Evolutionary conservation across 495 filamentous ascomycete genomes (phyloP).

Genomic region (Lentithecium fluviatile): DNA sequence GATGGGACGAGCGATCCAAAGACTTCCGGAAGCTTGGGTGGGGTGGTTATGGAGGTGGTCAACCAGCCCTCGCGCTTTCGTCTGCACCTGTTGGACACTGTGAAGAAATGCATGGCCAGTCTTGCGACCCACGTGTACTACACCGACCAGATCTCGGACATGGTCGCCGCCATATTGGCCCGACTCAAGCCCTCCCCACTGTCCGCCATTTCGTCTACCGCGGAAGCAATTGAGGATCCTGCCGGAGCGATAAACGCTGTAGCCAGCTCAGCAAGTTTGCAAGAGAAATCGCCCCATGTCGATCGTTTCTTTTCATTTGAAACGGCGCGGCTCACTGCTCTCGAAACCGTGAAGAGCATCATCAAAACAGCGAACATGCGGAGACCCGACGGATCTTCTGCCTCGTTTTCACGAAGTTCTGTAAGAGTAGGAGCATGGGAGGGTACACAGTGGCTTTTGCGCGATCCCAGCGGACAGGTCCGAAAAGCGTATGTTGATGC

Average conservation of each 20-base stretch:
- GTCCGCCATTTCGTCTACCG: conserved; percentile 42
- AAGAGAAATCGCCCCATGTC: conserved; percentile 46
- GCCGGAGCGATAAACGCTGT: conserved; percentile 40
- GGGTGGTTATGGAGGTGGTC: conserved; percentile 36
- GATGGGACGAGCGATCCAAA: not conserved
- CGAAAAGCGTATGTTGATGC: conserved; percentile 81
- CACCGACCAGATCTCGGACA: conserved; percentile 87
- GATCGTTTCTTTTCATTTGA: conserved; percentile 72
- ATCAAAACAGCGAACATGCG: conserved; percentile 72
- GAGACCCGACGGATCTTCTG: conserved; percentile 56
- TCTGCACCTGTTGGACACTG: conserved; percentile 58
- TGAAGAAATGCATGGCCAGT: conserved; percentile 76
- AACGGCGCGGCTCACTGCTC: conserved; percentile 69
- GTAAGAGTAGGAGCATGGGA: conserved; percentile 84
- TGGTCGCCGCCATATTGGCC: conserved; percentile 74
- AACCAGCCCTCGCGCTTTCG: conserved; percentile 48
- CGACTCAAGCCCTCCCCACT: conserved; percentile 66
- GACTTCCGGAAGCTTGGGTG: conserved; percentile 17
- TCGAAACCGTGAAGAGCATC: conserved; percentile 78
- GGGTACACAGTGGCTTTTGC: conserved; percentile 83
- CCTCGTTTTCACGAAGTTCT: conserved; percentile 64
- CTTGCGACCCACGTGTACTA: conserved; percentile 95
- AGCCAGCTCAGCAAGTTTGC: conserved; percentile 45
- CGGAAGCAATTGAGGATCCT: conserved; percentile 45
- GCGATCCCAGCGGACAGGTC: conserved; percentile 72